Percentiles rank a stretch among this genome's conserved stretches.
phyloP scores from a whole-genome alignment of 352 stramenopile species.

The Phytophthora pluvialis region DNA sequence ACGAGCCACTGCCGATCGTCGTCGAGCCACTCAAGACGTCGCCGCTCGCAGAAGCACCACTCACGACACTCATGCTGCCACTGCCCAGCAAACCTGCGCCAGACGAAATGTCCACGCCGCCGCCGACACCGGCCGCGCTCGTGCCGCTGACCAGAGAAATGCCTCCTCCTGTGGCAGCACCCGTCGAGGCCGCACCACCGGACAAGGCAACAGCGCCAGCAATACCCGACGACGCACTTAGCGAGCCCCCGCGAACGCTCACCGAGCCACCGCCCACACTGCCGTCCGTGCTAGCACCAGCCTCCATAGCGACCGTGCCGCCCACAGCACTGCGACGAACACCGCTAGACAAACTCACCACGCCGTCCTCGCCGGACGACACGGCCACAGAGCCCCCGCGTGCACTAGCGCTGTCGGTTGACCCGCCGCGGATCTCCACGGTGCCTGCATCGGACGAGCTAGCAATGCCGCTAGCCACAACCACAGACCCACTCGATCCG shows the following conservation, averaged over 20 bases:
- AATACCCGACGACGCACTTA: constrained; percentile 17
- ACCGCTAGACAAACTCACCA: constrained; percentile 14
- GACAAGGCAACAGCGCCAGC: constrained; percentile 22
- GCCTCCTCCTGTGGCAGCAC: constrained; percentile 11
- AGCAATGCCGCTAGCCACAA: constrained; percentile 19
- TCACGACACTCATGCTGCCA: constrained; percentile 10
- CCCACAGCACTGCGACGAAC: constrained; percentile 17
- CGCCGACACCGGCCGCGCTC: constrained; percentile 11
- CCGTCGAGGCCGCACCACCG: constrained; percentile 23
- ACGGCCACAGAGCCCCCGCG: constrained; percentile 14
- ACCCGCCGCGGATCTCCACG: constrained; percentile 11
- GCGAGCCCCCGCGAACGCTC: constrained; percentile 16
- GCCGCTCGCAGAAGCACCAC: constrained; percentile 6
- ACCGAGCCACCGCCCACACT: constrained; percentile 22
- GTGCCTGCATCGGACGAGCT: constrained; percentile 10
- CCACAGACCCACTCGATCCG: constrained; percentile 6
- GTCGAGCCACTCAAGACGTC: constrained; percentile 7
- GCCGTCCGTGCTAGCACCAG: constrained; percentile 19
- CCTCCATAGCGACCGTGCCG: constrained; percentile 18
- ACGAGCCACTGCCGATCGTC: constrained; percentile 5
- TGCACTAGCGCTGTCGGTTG: not conserved
- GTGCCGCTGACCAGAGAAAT: constrained; percentile 13
- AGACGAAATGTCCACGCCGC: constrained; percentile 15
- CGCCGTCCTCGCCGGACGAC: constrained; percentile 10
- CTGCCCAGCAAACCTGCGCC: constrained; percentile 18